Conservation (phyloP, 768 basidiomycete species). For the Pleurotus cornucopiae region DNA sequence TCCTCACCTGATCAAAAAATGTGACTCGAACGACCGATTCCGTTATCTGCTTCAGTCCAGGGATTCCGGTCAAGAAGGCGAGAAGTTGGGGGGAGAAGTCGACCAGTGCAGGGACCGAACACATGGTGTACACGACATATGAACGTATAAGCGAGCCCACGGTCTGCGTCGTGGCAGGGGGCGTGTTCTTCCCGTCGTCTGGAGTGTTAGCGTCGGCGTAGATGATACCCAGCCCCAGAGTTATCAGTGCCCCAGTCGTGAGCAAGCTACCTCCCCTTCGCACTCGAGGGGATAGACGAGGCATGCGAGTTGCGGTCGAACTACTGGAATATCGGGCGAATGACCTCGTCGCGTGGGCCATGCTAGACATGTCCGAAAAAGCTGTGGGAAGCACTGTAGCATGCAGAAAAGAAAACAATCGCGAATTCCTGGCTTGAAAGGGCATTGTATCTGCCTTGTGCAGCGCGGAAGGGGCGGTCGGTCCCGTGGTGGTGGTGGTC, state of each 20-base stretch:
- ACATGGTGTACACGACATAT: constrained; percentile 80
- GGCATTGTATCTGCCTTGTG: neutral
- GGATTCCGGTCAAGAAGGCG: constrained; percentile 41
- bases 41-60: constrained; percentile 61
- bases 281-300: neutral
- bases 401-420: neutral
- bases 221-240: neutral
- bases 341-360: neutral
- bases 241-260: neutral
- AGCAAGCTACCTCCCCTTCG: neutral
- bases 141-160: constrained; percentile 40
- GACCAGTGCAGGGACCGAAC: constrained; percentile 72
- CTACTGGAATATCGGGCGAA: neutral
- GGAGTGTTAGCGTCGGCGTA: neutral
- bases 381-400: neutral
- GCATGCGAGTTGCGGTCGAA: neutral
- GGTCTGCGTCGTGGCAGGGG: neutral
- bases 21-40: constrained; percentile 71
- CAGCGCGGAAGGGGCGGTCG: too few relatives aligned
- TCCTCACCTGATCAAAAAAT: constrained; percentile 77
- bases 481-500: neutral
- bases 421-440: neutral
- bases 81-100: constrained; percentile 71
- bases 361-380: neutral
- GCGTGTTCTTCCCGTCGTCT: neutral